Conservation (phyloP, 148 eudicot genomes). For the Rhododendron ovatum region DNA sequence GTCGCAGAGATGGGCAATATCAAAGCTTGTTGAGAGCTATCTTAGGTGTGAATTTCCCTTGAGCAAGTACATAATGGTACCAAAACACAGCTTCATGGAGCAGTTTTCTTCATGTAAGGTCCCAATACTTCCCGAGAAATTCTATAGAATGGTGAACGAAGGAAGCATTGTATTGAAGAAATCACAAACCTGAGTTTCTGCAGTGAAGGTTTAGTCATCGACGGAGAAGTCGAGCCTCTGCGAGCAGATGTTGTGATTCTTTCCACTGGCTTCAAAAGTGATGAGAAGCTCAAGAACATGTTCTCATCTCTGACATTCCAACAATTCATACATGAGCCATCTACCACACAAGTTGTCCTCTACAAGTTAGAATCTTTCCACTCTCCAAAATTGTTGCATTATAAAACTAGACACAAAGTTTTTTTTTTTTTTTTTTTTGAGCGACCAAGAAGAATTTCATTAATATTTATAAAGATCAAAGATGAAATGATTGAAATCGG, state of each 20-base stretch:
- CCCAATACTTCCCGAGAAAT: slow-evolving; percentile 25
- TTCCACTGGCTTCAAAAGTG: slow-evolving; percentile 48
- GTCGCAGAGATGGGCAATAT: slow-evolving; percentile 35
- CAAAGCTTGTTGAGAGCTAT: slow-evolving; percentile 42
- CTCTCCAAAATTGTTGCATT: not conserved
- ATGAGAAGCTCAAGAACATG: slow-evolving; percentile 31
- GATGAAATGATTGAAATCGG: too few relatives aligned
- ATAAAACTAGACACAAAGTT: not conserved
- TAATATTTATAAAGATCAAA: too few relatives aligned
- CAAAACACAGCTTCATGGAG: slow-evolving; percentile 32
- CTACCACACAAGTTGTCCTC: slow-evolving; percentile 17
- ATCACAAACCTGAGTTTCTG: slow-evolving; percentile 22
- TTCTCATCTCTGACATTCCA: slow-evolving; percentile 27
- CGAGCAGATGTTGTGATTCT: slow-evolving; percentile 37
- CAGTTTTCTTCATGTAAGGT: slow-evolving; percentile 26
- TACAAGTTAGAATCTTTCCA: slow-evolving; percentile 30
- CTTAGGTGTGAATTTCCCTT: slow-evolving; percentile 28
- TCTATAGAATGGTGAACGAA: slow-evolving; percentile 31
- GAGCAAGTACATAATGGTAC: slow-evolving; percentile 29
- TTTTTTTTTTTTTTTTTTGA: too few relatives aligned
- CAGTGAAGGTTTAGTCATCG: slow-evolving; percentile 24
- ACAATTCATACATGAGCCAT: slow-evolving; percentile 23
- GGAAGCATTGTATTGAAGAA: slow-evolving; percentile 43
- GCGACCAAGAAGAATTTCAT: too few relatives aligned
- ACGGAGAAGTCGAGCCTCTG: slow-evolving; percentile 12